Percentiles rank a stretch among this genome's conserved stretches.
Evolutionary conservation across 2,329 filamentous ascomycete species (phyloP).

Genomic region (Tolypocladium amazonense): DNA sequence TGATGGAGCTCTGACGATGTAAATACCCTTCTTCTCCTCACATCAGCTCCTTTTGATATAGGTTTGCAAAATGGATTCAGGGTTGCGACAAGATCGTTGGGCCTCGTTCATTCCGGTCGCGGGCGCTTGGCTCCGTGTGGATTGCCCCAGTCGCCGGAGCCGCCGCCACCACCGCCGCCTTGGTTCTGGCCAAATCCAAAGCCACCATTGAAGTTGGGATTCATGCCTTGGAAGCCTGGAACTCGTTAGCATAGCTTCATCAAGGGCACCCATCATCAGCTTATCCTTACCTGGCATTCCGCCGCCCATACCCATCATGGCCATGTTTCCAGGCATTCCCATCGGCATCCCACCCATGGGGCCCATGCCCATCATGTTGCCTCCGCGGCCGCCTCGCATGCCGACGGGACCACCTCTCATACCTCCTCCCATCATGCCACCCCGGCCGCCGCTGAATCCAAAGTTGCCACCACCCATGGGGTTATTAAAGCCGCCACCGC

Average conservation of each 20-base stretch:
- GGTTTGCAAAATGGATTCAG: neutral
- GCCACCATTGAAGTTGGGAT: constrained; percentile 55
- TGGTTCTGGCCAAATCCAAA: constrained; percentile 52
- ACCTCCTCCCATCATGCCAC: constrained; percentile 27
- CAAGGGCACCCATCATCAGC: neutral
- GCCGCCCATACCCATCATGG: constrained; percentile 39
- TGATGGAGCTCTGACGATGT: neutral
- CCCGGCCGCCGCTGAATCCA: constrained; percentile 39
- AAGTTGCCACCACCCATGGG: constrained; percentile 40
- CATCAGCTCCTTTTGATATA: neutral
- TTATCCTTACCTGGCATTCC: constrained; percentile 23
- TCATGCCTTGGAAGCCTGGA: constrained; percentile 56
- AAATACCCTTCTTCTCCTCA: neutral
- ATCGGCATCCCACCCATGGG: constrained; percentile 37
- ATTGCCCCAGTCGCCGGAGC: constrained; percentile 58
- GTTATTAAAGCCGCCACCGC: constrained; percentile 29
- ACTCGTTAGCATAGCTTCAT: constrained; percentile 9
- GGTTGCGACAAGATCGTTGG: neutral
- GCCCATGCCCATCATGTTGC: constrained; percentile 39
- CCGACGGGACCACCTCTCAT: constrained; percentile 36
- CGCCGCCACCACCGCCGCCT: constrained; percentile 26
- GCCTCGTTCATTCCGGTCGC: constrained; percentile 47
- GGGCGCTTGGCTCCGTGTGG: constrained; percentile 73
- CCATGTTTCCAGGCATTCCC: constrained; percentile 50
- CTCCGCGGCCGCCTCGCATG: constrained; percentile 39